These are phyloP conservation scores for Graphilbum ipis-grandicollis DNA, from an alignment of 2,329 filamentous ascomycete genomes.

Conservation along the genomic window DNA sequence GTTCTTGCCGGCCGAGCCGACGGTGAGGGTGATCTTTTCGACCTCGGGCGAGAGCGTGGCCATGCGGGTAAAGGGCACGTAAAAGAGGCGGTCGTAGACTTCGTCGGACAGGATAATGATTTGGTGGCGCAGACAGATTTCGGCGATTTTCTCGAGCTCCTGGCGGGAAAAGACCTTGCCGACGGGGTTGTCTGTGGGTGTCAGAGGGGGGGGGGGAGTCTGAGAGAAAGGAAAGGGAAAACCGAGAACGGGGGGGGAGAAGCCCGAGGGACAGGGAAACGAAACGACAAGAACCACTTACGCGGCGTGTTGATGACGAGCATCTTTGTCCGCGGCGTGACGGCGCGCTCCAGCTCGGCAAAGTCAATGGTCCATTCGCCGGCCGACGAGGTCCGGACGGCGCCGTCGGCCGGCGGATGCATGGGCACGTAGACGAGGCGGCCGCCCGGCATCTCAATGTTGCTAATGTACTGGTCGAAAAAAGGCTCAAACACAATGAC, in stretches of 20 bases:
- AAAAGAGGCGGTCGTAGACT: conserved; percentile 90
- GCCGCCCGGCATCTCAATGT: conserved; percentile 95
- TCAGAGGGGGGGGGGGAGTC: no score
- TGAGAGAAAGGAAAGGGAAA: background rate
- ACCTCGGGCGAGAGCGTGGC: conserved; percentile 83
- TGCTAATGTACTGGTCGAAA: conserved; percentile 98
- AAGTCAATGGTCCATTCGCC: conserved; percentile 82
- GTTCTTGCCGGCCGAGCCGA: conserved; percentile 93
- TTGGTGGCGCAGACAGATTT: conserved; percentile 80
- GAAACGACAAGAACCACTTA: conserved; percentile 10
- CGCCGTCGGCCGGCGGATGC: conserved; percentile 70
- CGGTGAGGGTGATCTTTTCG: conserved; percentile 73
- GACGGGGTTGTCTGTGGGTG: conserved; percentile 68
- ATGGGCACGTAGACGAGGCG: conserved; percentile 93
- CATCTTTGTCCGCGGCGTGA: conserved; percentile 86
- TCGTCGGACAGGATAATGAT: conserved; percentile 87
- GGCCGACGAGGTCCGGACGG: conserved; percentile 63
- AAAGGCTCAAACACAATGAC: conserved; percentile 98
- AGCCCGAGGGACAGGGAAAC: no score
- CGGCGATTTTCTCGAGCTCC: conserved; percentile 71
- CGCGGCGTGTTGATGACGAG: conserved; percentile 70
- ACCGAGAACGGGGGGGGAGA: no score
- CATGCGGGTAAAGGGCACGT: conserved; percentile 85
- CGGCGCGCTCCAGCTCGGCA: conserved; percentile 59
- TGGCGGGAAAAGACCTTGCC: conserved; percentile 83